These are phyloP conservation scores for Emydomyces testavorans DNA, from an alignment of 2,329 filamentous ascomycete species.

Conservation along the genomic window DNA sequence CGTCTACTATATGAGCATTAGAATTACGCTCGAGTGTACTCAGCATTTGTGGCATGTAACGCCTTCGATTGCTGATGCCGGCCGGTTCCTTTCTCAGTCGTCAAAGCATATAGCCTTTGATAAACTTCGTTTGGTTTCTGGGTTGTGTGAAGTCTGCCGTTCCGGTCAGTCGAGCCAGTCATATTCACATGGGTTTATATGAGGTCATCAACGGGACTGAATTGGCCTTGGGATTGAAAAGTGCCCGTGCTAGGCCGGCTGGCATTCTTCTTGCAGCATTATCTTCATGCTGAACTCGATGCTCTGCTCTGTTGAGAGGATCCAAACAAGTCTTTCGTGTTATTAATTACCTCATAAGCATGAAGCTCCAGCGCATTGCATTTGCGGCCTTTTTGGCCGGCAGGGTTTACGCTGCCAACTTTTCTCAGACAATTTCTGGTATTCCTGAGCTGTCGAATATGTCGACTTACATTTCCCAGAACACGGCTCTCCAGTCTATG, in stretches of 20 bases:
- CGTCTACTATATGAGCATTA: no score
- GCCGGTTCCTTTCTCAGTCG: slow-evolving; percentile 16
- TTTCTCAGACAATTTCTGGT: slow-evolving; percentile 14
- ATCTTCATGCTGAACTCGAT: background rate
- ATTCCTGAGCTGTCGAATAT: slow-evolving; percentile 16
- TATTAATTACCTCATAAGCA: background rate
- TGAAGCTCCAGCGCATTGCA: slow-evolving; percentile 4
- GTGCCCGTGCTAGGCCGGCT: background rate
- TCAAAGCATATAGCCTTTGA: no score
- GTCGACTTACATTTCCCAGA: slow-evolving; percentile 12
- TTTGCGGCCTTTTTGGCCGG: slow-evolving; percentile 12
- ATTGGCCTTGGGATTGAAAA: background rate
- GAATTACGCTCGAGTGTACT: background rate
- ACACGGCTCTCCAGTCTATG: slow-evolving; percentile 10
- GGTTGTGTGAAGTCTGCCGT: background rate
- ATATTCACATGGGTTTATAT: background rate
- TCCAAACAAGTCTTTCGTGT: background rate
- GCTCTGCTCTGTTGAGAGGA: background rate
- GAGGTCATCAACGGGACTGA: background rate
- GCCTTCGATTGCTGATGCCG: slow-evolving; percentile 7
- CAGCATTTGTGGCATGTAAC: no score
- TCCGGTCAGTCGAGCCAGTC: background rate
- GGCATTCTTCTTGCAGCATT: background rate
- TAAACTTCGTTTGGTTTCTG: background rate
- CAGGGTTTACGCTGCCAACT: slow-evolving; percentile 12